Conservation (phyloP, 176 grass and related monocot species). For the Lolium rigidum region DNA sequence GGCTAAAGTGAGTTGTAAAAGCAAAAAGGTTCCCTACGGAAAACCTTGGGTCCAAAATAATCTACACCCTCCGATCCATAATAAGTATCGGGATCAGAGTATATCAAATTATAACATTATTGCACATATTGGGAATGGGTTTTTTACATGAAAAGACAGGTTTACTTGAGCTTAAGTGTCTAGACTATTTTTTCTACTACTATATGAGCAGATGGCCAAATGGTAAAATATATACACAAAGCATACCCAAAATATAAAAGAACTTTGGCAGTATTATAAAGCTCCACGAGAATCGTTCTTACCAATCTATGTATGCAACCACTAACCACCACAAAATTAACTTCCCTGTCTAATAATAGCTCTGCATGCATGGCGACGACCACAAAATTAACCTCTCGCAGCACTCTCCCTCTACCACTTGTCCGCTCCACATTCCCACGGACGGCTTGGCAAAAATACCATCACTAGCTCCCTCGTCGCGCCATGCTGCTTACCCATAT, state of each 20-base stretch:
- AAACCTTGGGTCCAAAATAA: not conserved
- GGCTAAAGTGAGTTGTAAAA: no score
- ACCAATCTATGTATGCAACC: not conserved
- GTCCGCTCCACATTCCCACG: not conserved
- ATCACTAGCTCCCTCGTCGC: not conserved
- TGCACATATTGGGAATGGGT: not conserved
- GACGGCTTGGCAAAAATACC: not conserved
- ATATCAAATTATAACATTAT: not conserved
- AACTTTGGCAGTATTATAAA: not conserved
- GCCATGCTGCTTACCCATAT: not conserved
- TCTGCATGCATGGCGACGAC: slow-evolving; percentile 8
- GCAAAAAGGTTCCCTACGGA: not conserved
- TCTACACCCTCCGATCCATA: no score
- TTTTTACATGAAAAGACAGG: not conserved
- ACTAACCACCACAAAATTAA: slow-evolving; percentile 16
- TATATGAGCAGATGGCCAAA: not conserved
- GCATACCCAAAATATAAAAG: not conserved
- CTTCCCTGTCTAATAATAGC: slow-evolving; percentile 10
- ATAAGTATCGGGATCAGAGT: no score
- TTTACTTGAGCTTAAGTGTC: not conserved
- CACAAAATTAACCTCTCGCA: not conserved
- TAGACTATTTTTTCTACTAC: not conserved
- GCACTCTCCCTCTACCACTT: not conserved
- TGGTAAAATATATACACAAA: not conserved
- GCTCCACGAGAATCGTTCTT: slow-evolving; percentile 14